These are phyloP conservation scores for Lichina pygmaea DNA, from an alignment of 495 filamentous ascomycete species.

Conservation along the genomic window DNA sequence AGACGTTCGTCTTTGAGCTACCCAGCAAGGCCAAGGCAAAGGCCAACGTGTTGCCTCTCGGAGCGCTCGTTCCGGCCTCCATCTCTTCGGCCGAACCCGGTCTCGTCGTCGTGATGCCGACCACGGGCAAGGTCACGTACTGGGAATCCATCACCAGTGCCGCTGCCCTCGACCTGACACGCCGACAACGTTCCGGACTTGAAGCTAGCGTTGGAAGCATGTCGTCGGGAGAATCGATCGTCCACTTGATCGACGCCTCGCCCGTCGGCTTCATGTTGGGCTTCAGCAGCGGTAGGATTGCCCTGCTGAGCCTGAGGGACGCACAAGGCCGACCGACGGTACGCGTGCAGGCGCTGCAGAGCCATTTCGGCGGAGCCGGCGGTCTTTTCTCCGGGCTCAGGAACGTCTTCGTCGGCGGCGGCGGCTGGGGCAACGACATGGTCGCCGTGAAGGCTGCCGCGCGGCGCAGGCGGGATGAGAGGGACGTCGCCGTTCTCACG, in stretches of 20 bases:
- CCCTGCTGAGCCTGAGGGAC: slow-evolving; percentile 64
- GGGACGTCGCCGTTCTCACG: slow-evolving; percentile 55
- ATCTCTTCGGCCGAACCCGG: slow-evolving; percentile 51
- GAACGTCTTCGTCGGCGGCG: slow-evolving; percentile 31
- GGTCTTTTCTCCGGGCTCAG: slow-evolving; percentile 58
- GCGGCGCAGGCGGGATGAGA: slow-evolving; percentile 49
- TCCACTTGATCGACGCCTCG: slow-evolving; percentile 53
- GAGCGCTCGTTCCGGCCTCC: slow-evolving; percentile 47
- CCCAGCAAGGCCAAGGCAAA: slow-evolving; percentile 38
- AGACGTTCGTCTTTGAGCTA: slow-evolving; percentile 34
- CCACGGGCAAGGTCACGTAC: slow-evolving; percentile 61
- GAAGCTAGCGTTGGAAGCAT: slow-evolving; percentile 45
- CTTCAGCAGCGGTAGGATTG: slow-evolving; percentile 61
- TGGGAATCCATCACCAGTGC: slow-evolving; percentile 86
- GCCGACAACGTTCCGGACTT: slow-evolving; percentile 49
- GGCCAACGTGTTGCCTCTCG: slow-evolving; percentile 46
- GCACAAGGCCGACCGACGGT: slow-evolving; percentile 62
- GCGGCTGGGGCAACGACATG: slow-evolving; percentile 42
- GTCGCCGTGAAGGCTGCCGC: slow-evolving; percentile 44
- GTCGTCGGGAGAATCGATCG: slow-evolving; percentile 49
- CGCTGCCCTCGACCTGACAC: slow-evolving; percentile 43
- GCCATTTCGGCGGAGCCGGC: slow-evolving; percentile 17
- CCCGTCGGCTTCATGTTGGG: slow-evolving; percentile 62
- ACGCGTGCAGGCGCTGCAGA: slow-evolving; percentile 43
- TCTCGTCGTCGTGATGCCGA: slow-evolving; percentile 57